Conservation (phyloP, 1,284 basidiomycete species). For the Cystobasidiaceae sp. region DNA sequence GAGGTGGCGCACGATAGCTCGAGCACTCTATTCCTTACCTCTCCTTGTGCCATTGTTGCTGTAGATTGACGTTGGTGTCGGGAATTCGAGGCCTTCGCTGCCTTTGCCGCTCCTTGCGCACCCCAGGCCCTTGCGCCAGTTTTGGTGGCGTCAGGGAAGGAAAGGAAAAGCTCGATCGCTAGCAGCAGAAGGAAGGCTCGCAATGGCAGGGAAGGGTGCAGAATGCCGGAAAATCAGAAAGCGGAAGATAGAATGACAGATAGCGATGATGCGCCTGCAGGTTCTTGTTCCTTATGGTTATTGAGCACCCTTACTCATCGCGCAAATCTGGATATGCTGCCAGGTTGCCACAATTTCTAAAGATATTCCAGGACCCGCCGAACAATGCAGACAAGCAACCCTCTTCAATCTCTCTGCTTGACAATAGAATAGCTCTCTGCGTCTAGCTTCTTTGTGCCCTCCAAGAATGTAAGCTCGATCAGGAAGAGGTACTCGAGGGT, state of each 20-base stretch:
- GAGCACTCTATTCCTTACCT: neutral
- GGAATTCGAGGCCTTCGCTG: neutral
- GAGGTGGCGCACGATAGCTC: neutral
- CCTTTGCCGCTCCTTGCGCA: neutral
- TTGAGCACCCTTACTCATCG: too few species aligned
- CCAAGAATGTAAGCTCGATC: constrained; percentile 78
- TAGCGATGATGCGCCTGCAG: too few species aligned
- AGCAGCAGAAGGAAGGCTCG: neutral
- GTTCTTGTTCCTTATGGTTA: too few species aligned
- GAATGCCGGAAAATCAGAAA: neutral
- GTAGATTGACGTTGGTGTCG: neutral
- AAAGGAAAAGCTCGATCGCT: neutral
- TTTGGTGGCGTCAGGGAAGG: neutral
- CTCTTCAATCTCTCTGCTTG: constrained; percentile 64
- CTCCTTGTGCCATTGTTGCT: constrained; percentile 19
- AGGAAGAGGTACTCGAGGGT: constrained; percentile 93
- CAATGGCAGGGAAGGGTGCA: neutral
- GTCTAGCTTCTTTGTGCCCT: constrained; percentile 70
- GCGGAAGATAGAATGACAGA: too few species aligned
- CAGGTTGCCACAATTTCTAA: too few species aligned
- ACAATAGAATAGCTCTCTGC: constrained; percentile 82
- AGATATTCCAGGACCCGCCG: too few species aligned
- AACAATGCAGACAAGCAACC: neutral
- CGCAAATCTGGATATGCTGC: too few species aligned
- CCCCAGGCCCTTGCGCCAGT: neutral